These are phyloP conservation scores for Suillus occidentalis DNA, from an alignment of 768 basidiomycete genomes.

Conservation along the genomic window DNA sequence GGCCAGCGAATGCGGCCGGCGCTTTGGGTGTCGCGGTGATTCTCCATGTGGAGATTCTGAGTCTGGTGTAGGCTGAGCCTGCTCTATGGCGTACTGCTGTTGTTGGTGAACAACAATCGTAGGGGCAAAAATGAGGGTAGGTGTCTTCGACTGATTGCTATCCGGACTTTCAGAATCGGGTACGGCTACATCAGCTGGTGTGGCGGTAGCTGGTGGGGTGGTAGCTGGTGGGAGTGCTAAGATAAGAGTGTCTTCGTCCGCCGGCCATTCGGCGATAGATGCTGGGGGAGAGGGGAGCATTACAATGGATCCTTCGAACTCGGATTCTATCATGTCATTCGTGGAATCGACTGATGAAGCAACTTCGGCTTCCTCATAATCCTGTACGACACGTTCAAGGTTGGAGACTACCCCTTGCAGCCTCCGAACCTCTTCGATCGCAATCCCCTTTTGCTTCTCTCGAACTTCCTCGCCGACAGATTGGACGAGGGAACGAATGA, in stretches of 20 bases:
- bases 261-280: constrained; percentile 18
- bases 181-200: background rate
- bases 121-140: constrained; percentile 23
- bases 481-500: constrained; percentile 57
- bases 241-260: background rate
- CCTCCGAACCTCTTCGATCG: constrained; percentile 46
- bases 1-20: constrained; percentile 23
- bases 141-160: constrained; percentile 8
- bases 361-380: constrained; percentile 36
- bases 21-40: constrained; percentile 17
- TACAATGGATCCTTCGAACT: constrained; percentile 14
- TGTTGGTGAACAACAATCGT: constrained; percentile 27
- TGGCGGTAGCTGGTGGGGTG: background rate
- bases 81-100: constrained; percentile 9
- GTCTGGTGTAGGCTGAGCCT: constrained; percentile 15
- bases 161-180: constrained; percentile 5
- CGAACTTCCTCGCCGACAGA: constrained; percentile 67
- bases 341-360: constrained; percentile 22
- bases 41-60: constrained; percentile 8
- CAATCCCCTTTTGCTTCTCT: constrained; percentile 44
- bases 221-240: constrained; percentile 4
- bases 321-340: constrained; percentile 16
- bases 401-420: constrained; percentile 51
- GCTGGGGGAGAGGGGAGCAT: constrained; percentile 18
- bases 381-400: constrained; percentile 45